A percentile compares a stretch with the other conserved stretches of the same genome.
phyloP scores from a whole-genome alignment of 1,284 basidiomycete species.

The Microbotryum scabiosae region DNA sequence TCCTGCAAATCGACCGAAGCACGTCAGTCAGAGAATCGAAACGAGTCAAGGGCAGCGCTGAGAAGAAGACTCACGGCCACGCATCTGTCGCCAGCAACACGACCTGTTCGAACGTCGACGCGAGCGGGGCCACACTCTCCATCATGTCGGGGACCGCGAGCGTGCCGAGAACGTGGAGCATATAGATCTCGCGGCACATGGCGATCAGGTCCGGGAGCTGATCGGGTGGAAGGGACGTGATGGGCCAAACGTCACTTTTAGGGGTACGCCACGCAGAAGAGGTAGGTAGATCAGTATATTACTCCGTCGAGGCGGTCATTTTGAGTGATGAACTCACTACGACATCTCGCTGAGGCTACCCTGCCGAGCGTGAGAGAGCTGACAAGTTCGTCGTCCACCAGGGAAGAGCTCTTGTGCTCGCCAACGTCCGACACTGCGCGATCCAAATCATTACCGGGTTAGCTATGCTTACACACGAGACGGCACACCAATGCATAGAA shows the following conservation, averaged over 20 bases:
- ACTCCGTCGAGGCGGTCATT: not conserved
- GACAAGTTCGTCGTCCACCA: slow-evolving; percentile 16
- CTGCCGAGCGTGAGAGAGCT: slow-evolving; percentile 16
- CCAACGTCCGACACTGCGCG: slow-evolving; percentile 23
- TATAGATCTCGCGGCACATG: slow-evolving; percentile 18
- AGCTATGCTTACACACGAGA: not conserved
- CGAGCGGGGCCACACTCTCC: slow-evolving; percentile 14
- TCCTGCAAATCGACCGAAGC: not conserved
- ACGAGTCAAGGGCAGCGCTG: not conserved
- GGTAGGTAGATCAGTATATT: not conserved
- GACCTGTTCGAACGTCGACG: slow-evolving; percentile 15
- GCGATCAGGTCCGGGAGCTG: not conserved
- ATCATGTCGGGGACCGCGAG: slow-evolving; percentile 27
- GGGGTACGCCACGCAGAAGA: no score
- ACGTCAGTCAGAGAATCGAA: not conserved
- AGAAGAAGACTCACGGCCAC: slow-evolving; percentile 14
- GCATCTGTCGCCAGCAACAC: slow-evolving; percentile 17
- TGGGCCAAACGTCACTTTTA: not conserved
- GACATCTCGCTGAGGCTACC: slow-evolving; percentile 20
- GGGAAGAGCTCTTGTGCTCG: slow-evolving; percentile 24
- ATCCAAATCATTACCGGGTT: not conserved
- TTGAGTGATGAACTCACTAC: slow-evolving; percentile 11
- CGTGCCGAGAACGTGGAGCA: slow-evolving; percentile 7
- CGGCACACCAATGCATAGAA: not conserved
- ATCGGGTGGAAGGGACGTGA: not conserved